These are phyloP conservation scores for Lyophyllum atratum DNA, from an alignment of 768 basidiomycete genomes.

Conservation along the genomic window DNA sequence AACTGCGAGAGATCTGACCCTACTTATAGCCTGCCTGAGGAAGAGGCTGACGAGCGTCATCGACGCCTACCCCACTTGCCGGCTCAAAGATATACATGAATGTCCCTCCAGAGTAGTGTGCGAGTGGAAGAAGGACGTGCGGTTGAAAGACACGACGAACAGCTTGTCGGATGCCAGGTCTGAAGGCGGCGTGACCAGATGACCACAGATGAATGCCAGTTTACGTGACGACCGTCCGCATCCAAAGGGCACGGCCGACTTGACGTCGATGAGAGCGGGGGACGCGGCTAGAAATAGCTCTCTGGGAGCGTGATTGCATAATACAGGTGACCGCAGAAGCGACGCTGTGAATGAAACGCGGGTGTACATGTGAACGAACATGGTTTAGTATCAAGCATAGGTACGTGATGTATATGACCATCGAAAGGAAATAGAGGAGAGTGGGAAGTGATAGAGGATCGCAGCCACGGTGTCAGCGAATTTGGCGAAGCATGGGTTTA, in stretches of 20 bases:
- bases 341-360: no score
- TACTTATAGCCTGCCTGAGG: background rate
- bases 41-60: no score
- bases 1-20: background rate
- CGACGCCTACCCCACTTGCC: no score
- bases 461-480: background rate
- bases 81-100: no score
- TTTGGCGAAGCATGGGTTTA: background rate
- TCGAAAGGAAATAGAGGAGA: background rate
- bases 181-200: background rate
- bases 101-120: no score
- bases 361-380: no score
- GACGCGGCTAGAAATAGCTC: no score
- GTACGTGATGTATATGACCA: background rate
- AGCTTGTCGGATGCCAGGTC: background rate
- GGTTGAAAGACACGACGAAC: background rate
- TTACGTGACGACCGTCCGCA: background rate
- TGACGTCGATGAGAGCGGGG: background rate
- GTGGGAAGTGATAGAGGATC: background rate
- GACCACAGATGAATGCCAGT: no score
- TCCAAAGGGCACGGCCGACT: background rate
- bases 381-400: background rate
- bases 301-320: background rate
- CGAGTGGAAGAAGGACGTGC: no score
- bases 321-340: background rate